Base-by-base conservation (phyloP, 176 grass and related monocot species). In the Otatea glauca region DNA sequence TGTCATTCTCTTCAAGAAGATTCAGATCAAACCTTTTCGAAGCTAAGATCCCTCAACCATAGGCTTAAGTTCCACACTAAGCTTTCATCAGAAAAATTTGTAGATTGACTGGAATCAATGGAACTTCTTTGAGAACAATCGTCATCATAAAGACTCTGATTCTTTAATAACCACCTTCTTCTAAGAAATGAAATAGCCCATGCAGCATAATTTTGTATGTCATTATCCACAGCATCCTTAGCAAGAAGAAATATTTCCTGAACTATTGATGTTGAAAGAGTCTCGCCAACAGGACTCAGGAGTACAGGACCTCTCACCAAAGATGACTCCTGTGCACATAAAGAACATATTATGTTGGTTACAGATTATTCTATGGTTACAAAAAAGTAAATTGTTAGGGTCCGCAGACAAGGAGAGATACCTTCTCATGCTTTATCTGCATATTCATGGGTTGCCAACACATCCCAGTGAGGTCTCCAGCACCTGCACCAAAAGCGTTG, bases 141-240 rank as follows among this genome's bases (percentile, higher is more conserved):
- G 14, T 88, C 82, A 81, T 88, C 71, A 56, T 24, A 43, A 74
- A 69, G 69, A 48, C 77, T 87, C 48, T 81, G 85, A 20, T 92
- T 87, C 56, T 86, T 88, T 83, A 71, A 88, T 62, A 82, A 81
- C 91, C 87, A 98, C 69, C 68, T 82, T 64, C 62, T 81, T 90
- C 93, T 95, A 67, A 98, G 89, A 94, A 98, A 90, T 70, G 93
- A 93, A 87, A 94, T 85, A 35, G 96, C 85, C 96, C 96, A 98
- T 65, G 96, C 88, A 88, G 93, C 91, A 88, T 86, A 90, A 79
- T 87, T 85, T 87, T 68, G 74, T 83, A 91, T 88, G 32, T 90
- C 69, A 43, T 86, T 87, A 94, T 98, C 91, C 77, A 89, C 84
- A 65, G 83, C 84, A 42, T 92, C 88, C 85, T 95, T 98, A 51